Percentiles rank a stretch among this genome's conserved stretches.
phyloP scores from a whole-genome alignment of 2,329 filamentous ascomycete species.

The Thermomyces lanuginosus region DNA sequence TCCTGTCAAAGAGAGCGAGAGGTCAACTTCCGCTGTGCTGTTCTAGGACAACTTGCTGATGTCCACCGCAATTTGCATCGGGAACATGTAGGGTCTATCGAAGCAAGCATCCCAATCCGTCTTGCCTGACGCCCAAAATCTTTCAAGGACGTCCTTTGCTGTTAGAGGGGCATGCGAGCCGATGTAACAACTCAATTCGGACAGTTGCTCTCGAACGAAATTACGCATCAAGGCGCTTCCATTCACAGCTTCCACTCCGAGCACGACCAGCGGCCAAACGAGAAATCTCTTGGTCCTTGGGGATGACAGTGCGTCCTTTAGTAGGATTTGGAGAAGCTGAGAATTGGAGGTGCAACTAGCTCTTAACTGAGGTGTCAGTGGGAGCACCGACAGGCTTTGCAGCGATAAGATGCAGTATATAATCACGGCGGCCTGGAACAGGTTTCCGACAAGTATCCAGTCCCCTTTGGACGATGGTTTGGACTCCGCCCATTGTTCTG shows the following conservation, averaged over 20 bases:
- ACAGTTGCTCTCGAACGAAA: slow-evolving; percentile 15
- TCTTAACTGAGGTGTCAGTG: slow-evolving; percentile 7
- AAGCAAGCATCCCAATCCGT: slow-evolving; percentile 26
- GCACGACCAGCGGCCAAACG: slow-evolving; percentile 23
- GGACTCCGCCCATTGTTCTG: slow-evolving; percentile 15
- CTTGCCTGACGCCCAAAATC: slow-evolving; percentile 19
- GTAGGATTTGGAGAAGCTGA: not conserved
- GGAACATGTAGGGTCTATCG: slow-evolving; percentile 18
- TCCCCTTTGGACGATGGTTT: slow-evolving; percentile 10
- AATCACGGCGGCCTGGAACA: slow-evolving; percentile 17
- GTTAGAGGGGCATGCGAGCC: slow-evolving; percentile 17
- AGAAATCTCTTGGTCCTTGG: slow-evolving; percentile 11
- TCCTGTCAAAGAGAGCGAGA: too few relatives aligned
- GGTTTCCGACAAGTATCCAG: slow-evolving; percentile 15
- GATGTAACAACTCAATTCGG: slow-evolving; percentile 12
- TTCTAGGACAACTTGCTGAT: slow-evolving; percentile 1
- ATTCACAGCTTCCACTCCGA: slow-evolving; percentile 18
- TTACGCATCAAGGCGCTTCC: slow-evolving; percentile 8
- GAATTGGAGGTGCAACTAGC: too few relatives aligned
- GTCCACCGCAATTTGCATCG: slow-evolving; percentile 8
- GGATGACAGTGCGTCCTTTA: not conserved
- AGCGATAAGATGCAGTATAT: slow-evolving; percentile 25
- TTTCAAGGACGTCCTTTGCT: slow-evolving; percentile 17
- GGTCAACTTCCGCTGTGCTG: too few relatives aligned
- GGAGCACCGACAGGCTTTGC: slow-evolving; percentile 17